A percentile compares a stretch with the other conserved stretches of the same genome.
phyloP scores from a whole-genome alignment of 768 basidiomycete species.

The Mycena olivaceomarginata region DNA sequence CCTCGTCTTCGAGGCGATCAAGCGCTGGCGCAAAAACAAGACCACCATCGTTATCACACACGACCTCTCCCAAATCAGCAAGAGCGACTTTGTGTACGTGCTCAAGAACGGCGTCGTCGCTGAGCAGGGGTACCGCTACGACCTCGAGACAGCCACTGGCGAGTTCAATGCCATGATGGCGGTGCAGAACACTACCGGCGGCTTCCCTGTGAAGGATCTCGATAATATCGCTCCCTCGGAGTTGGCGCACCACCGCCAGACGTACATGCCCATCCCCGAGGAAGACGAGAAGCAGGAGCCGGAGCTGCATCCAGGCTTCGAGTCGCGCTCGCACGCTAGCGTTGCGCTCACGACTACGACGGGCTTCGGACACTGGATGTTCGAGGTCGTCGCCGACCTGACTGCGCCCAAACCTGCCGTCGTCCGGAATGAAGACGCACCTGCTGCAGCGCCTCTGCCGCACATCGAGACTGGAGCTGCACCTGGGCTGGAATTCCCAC shows the following conservation, averaged over 20 bases:
- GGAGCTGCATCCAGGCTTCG: constrained; percentile 61
- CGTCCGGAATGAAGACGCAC: constrained; percentile 53
- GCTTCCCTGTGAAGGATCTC: constrained; percentile 65
- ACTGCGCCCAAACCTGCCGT: constrained; percentile 51
- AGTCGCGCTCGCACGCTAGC: constrained; percentile 47
- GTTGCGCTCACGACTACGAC: constrained; percentile 59
- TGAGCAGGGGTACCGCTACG: constrained; percentile 83
- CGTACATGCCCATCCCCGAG: constrained; percentile 69
- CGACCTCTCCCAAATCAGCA: constrained; percentile 80
- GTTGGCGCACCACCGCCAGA: constrained; percentile 57
- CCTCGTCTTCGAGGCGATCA: constrained; percentile 75
- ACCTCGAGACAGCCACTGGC: constrained; percentile 72
- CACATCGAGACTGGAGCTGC: constrained; percentile 45
- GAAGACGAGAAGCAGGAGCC: constrained; percentile 62
- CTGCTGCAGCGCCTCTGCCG: constrained; percentile 37
- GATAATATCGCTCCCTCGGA: constrained; percentile 44
- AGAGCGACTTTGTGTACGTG: constrained; percentile 85
- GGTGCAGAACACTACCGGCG: constrained; percentile 69
- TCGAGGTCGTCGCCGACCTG: constrained; percentile 84
- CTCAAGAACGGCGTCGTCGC: constrained; percentile 79
- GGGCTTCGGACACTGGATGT: constrained; percentile 89
- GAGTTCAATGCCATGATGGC: constrained; percentile 75
- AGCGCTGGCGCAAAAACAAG: constrained; percentile 76
- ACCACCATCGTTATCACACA: constrained; percentile 90
- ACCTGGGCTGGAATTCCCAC: constrained; percentile 38